Evolutionary conservation across 164 flowering plant species (phyloP), one percentile per base, ranked within the genome.

Genomic region (Dillenia turbinata): DNA sequence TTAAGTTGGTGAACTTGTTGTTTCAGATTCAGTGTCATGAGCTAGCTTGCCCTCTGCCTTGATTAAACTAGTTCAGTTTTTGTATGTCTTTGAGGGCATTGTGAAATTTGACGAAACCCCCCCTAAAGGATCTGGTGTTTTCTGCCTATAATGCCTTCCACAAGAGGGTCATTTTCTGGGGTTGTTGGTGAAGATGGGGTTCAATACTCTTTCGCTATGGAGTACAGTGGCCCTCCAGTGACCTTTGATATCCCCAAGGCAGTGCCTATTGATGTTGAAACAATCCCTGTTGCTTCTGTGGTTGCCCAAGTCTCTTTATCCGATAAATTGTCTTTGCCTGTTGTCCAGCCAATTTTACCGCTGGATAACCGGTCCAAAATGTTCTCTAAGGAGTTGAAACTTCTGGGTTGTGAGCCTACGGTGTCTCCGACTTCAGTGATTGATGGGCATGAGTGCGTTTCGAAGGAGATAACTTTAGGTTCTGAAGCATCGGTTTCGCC

Each of bases 181-280:
- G 22, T 19, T 19, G 22, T 19, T 33, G 54, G 45, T 16, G 77
- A 69, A 10, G 77, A 69, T 43, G 79, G 66, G 17, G n/a, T 69
- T 3, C 93, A 89, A 24, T 87, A 79, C 67, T 85, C 97, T 1
- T 77, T 90, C 68, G 98, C 98, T 1, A 9, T 75, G 33, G 94
- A 83, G 79, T 90, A 93, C 60, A 43, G 64, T 11, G 98, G 96
- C 7, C 94, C 96, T 44, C 89, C 85, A 7, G 72, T 93, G 1
- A 33, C 65, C 44, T 75, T 72, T 45, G 83, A 77, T 44, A 59
- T 93, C 14, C 96, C 93, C 1, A 70, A 67, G 19, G 89, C 75
- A 3, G 63, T 76, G 52, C 98, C 97, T 0, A 73, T 93, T 12
- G 84, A 87, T 48, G 69, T 88, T 49, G 75, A 75, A 7, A 54